These are phyloP conservation scores for Theileria annulata DNA, from an alignment of 169 alveolate genomes.

Conservation along the genomic window DNA sequence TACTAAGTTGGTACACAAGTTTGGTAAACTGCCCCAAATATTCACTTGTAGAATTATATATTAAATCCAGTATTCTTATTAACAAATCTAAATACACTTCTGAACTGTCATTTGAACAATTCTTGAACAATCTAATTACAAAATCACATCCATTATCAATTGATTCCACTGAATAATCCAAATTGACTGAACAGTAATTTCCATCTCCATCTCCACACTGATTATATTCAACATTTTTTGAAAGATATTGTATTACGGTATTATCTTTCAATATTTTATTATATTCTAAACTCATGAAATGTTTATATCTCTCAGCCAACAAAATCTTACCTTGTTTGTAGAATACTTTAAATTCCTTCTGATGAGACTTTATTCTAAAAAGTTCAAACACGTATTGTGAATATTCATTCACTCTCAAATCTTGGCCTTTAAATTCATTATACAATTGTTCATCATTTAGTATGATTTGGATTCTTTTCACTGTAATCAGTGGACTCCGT, in stretches of 20 bases:
- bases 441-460: neutral
- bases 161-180: neutral
- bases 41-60: neutral
- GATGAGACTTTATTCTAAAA: neutral
- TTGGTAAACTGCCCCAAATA: neutral
- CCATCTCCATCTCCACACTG: neutral
- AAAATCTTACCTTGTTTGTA: too few relatives aligned
- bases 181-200: neutral
- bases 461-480: neutral
- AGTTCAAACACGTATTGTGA: neutral
- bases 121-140: neutral
- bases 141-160: neutral
- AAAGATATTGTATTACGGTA: neutral
- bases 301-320: neutral
- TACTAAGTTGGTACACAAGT: neutral
- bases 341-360: neutral
- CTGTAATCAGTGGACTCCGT: neutral
- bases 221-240: neutral
- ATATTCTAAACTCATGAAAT: neutral
- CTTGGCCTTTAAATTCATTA: neutral
- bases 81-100: neutral
- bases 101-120: neutral
- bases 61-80: neutral
- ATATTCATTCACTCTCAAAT: neutral
- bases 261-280: neutral